Percentiles rank a stretch among this genome's conserved stretches.
Evolutionary conservation across 768 basidiomycete genomes (phyloP).

Genomic region (Kwoniella mangroviensis): DNA sequence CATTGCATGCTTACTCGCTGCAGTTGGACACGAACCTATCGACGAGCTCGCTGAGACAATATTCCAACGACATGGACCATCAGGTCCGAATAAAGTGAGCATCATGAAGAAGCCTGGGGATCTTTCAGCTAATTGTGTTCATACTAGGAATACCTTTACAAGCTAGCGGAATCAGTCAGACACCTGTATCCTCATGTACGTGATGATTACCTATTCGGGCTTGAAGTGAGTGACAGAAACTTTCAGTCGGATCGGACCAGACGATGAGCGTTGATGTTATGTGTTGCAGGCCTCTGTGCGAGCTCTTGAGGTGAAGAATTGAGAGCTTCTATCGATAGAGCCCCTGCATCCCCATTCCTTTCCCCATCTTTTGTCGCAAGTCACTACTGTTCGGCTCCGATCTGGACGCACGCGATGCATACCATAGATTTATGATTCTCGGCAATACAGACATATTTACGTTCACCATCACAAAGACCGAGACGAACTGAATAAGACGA

Average conservation of each 20-base stretch:
- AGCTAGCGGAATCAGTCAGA: conserved; percentile 73
- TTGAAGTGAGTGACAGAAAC: conserved; percentile 45
- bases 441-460: too few relatives aligned
- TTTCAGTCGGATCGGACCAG: too few relatives aligned
- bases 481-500: too few relatives aligned
- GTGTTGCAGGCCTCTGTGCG: background rate
- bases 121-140: background rate
- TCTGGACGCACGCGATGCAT: too few relatives aligned
- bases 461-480: too few relatives aligned
- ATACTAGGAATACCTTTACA: conserved; percentile 80
- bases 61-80: conserved; percentile 77
- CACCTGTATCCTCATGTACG: conserved; percentile 61
- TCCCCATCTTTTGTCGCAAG: too few relatives aligned
- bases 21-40: conserved; percentile 85
- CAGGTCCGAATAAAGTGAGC: conserved; percentile 82
- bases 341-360: too few relatives aligned
- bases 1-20: background rate
- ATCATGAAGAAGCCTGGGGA: background rate
- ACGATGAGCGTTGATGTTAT: too few relatives aligned
- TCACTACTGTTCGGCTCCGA: too few relatives aligned
- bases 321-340: too few relatives aligned
- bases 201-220: conserved; percentile 54
- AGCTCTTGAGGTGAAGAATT: conserved; percentile 1
- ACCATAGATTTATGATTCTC: too few relatives aligned
- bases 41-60: conserved; percentile 71